A percentile compares a stretch with the other conserved stretches of the same genome.
These are phyloP conservation scores for Lactarius psammicola DNA, from an alignment of 768 basidiomycete genomes.

Conservation along the genomic window DNA sequence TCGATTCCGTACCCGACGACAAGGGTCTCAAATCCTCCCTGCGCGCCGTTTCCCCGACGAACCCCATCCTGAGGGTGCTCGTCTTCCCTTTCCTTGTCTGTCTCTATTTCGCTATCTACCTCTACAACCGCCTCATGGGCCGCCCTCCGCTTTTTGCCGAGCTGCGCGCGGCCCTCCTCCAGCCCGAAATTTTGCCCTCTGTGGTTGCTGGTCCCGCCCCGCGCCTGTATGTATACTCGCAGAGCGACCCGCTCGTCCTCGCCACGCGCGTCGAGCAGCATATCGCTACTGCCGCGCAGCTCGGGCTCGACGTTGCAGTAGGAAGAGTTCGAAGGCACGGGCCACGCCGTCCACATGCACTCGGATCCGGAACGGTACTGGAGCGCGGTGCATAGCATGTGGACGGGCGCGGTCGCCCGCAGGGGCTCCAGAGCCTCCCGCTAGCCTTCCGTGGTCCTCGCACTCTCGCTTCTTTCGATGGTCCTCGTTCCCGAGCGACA, in stretches of 20 bases:
- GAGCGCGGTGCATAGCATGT: constrained; percentile 25
- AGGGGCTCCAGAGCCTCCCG: not conserved
- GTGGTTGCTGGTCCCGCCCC: constrained; percentile 9
- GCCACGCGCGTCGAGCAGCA: constrained; percentile 25
- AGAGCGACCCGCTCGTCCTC: constrained; percentile 26
- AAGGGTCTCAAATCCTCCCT: constrained; percentile 28
- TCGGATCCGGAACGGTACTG: constrained; percentile 29
- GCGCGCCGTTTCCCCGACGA: constrained; percentile 22
- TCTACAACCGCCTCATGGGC: constrained; percentile 22
- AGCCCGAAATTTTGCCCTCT: constrained; percentile 23
- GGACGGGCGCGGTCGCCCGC: constrained; percentile 19
- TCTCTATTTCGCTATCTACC: constrained; percentile 25
- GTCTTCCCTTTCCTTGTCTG: constrained; percentile 25
- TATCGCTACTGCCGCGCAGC: constrained; percentile 15
- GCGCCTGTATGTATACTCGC: constrained; percentile 28
- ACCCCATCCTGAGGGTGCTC: constrained; percentile 16
- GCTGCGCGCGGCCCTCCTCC: constrained; percentile 23
- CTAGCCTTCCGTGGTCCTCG: not conserved
- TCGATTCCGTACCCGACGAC: constrained; percentile 28
- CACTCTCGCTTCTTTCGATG: not conserved
- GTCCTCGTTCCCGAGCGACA: not conserved
- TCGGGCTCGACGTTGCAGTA: constrained; percentile 26
- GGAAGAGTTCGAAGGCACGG: constrained; percentile 26
- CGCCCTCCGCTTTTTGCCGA: constrained; percentile 22
- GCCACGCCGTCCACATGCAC: constrained; percentile 28